Base-by-base conservation (phyloP, 805 yeast species). In the Hanseniaspora nectarophila region DNA sequence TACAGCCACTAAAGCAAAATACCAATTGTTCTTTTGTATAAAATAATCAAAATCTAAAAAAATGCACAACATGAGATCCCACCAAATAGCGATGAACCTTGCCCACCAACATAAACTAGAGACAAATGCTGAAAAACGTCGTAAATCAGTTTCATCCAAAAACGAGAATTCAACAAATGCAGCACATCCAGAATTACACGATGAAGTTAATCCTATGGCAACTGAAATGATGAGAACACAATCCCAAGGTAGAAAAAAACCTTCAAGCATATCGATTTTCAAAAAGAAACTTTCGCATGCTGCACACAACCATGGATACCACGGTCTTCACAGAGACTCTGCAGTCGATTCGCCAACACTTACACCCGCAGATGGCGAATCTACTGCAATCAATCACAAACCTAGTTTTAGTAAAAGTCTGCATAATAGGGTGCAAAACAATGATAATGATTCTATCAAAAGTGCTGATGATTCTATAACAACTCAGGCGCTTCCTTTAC, bases 281-380 rank as follows among this genome's bases (percentile, higher is more conserved):
- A 49, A 49, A 18, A 40, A 49, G 20, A 49, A 42, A n/a, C 20
- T 40, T 3, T 42, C 53, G 4, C 42, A 34, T 24, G 53, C 46
- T 9, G 39, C 45, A 1, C 53, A 42, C 16, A 10, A 5, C 5
- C 45, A 49, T 24, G 42, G 45, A 3, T 31, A 43, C 12, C 39
- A 40, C 32, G 12, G 15, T 15, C 51, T 39, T 13, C 31, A 32
- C 24, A 42, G 29, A 18, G 45, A 28, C 5, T 20, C 21, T 29
- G 15, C 16, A 13, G 10, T 13, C 4, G 23, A 5, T 33, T 7
- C 32, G n/a, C 4, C 23, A 15, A 5, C 34, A 29, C 24, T n/a
- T 32, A 12, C 20, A 15, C 18, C 12, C 7, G n/a, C 16, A 5
- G 40, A 38, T 9, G 34, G n/a, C 32, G 33, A 21, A 2, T 5